Conservation (phyloP, 768 basidiomycete species). For the Agrocybe praecox region DNA sequence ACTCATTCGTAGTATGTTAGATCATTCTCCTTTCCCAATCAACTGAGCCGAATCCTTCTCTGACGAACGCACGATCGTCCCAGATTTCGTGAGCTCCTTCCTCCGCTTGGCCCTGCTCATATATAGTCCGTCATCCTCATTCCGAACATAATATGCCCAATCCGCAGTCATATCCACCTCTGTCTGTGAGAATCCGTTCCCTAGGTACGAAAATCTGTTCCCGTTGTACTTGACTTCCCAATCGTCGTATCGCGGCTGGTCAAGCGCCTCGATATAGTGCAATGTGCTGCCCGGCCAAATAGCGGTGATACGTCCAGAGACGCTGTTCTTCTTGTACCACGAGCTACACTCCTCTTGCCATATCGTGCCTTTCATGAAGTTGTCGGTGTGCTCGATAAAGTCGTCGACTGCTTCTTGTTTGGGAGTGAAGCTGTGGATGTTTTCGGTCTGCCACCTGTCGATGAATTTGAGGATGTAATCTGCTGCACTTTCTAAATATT, state of each 20-base stretch:
- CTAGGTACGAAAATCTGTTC: constrained; percentile 32
- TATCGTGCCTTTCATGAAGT: constrained; percentile 34
- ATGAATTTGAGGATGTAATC: constrained; percentile 36
- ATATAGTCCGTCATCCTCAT: constrained; percentile 21
- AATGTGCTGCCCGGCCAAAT: constrained; percentile 36
- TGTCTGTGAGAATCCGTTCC: constrained; percentile 33
- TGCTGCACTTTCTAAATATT: constrained; percentile 27
- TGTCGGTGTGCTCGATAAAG: constrained; percentile 32
- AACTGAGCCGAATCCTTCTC: too few relatives aligned
- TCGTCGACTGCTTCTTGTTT: constrained; percentile 36
- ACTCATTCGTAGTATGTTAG: too few relatives aligned
- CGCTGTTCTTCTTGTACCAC: constrained; percentile 32
- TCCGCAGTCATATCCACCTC: constrained; percentile 33
- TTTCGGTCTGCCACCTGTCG: constrained; percentile 36
- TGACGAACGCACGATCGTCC: neutral
- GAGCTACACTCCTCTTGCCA: constrained; percentile 33
- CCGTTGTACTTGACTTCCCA: constrained; percentile 32
- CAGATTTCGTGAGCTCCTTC: constrained; percentile 7
- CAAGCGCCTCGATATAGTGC: constrained; percentile 33
- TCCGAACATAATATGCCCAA: constrained; percentile 31
- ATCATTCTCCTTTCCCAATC: too few relatives aligned
- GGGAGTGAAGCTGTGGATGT: constrained; percentile 35
- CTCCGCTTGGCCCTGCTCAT: constrained; percentile 17
- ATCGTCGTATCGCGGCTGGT: constrained; percentile 32
- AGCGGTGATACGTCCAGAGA: constrained; percentile 27